A percentile compares a stretch with the other conserved stretches of the same genome.
phyloP scores from a whole-genome alignment of 164 flowering plant species.

The Warburgia ugandensis region DNA sequence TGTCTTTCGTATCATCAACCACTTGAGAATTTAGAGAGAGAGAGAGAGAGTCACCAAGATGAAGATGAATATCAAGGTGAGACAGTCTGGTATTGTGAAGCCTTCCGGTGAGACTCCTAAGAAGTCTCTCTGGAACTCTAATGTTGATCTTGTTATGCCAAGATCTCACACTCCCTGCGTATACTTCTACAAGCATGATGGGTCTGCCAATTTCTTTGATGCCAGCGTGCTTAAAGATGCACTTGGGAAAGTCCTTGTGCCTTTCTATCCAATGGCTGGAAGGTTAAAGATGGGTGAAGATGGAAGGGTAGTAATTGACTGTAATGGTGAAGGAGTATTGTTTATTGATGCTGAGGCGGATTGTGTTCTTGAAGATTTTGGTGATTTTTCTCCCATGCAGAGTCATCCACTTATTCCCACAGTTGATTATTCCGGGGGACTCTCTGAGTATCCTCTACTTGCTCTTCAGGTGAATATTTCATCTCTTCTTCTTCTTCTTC shows the following conservation, averaged over 20 bases:
- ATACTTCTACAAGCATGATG: constrained; percentile 15
- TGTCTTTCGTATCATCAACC: no score
- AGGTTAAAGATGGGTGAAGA: constrained; percentile 34
- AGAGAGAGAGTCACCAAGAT: no score
- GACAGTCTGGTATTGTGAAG: constrained; percentile 6
- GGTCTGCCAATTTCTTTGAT: constrained; percentile 17
- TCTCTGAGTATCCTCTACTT: constrained; percentile 33
- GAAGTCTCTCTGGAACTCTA: constrained; percentile 14
- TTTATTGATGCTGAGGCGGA: constrained; percentile 44
- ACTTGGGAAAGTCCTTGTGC: constrained; percentile 37
- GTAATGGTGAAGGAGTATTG: constrained; percentile 43
- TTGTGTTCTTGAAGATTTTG: constrained; percentile 40
- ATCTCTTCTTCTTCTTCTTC: neutral
- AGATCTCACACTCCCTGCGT: constrained; percentile 18
- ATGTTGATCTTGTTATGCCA: constrained; percentile 14
- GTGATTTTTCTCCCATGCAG: constrained; percentile 46
- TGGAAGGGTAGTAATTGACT: constrained; percentile 45
- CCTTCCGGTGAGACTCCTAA: constrained; percentile 15
- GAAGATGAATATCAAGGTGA: constrained; percentile 10
- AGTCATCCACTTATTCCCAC: constrained; percentile 38
- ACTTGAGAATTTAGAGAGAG: no score
- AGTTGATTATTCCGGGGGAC: constrained; percentile 35
- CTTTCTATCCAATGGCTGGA: constrained; percentile 58
- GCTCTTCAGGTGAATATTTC: constrained; percentile 43
- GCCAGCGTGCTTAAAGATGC: constrained; percentile 29